Evolutionary conservation across 2,329 filamentous ascomycete genomes (phyloP).

Genomic region (Pseudogymnoascus sp.): DNA sequence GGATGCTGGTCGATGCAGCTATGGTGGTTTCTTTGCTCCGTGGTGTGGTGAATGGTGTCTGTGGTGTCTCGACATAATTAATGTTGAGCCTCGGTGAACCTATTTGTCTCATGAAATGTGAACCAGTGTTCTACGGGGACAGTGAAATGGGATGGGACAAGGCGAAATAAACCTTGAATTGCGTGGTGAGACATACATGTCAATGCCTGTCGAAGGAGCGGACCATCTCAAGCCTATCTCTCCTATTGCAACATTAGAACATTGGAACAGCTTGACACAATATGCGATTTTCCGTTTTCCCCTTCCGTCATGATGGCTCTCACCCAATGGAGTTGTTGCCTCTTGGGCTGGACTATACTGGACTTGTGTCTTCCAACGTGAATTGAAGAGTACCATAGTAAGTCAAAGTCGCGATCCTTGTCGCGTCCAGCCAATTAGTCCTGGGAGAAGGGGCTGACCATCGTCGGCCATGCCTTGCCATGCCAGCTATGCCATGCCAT

Average conservation of each 20-base stretch:
- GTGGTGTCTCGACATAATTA: not conserved
- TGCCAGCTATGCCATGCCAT: too few relatives aligned
- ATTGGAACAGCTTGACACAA: conserved; percentile 4
- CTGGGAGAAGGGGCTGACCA: not conserved
- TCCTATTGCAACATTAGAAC: not conserved
- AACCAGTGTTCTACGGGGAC: not conserved
- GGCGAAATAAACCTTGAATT: conserved; percentile 1
- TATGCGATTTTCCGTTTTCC: not conserved
- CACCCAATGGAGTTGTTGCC: conserved; percentile 6
- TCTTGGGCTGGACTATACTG: not conserved
- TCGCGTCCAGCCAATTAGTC: not conserved
- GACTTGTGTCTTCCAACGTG: too few relatives aligned
- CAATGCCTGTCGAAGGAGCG: not conserved
- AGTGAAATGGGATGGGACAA: not conserved
- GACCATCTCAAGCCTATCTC: not conserved
- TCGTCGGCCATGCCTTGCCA: not conserved
- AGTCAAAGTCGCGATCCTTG: not conserved
- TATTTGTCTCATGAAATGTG: not conserved
- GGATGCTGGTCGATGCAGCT: not conserved
- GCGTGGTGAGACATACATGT: conserved; percentile 8
- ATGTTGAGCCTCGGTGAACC: not conserved
- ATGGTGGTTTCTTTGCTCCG: not conserved
- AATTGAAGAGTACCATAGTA: not conserved
- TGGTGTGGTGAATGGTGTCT: not conserved
- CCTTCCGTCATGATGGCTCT: conserved; percentile 1